These are phyloP conservation scores for Physcomitrium patens DNA, from an alignment of 225 moss, liverwort and hornwort species.

Conservation along the genomic window DNA sequence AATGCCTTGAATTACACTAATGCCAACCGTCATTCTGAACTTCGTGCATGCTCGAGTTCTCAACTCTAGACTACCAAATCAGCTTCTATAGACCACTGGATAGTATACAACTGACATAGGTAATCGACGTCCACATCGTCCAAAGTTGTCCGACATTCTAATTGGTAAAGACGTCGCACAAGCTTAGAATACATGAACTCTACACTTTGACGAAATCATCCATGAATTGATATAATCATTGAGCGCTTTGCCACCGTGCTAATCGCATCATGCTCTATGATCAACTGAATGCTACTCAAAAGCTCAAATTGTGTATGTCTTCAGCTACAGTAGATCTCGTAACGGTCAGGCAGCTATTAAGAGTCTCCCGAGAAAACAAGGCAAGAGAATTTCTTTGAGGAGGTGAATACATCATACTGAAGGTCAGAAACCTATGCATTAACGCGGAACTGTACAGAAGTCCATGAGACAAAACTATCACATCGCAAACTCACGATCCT, in stretches of 20 bases:
- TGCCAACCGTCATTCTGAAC: background rate
- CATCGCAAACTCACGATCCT: background rate
- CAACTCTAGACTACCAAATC: background rate
- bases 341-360: too few species aligned
- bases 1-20: background rate
- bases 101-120: background rate
- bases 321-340: too few species aligned
- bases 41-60: background rate
- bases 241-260: background rate
- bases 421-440: background rate
- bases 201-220: too few species aligned
- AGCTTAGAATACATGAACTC: background rate
- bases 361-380: background rate
- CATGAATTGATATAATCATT: too few species aligned
- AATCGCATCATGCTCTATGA: background rate
- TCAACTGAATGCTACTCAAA: too few species aligned
- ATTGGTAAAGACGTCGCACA: background rate
- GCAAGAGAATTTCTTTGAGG: background rate
- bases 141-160: background rate
- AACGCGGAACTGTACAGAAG: background rate
- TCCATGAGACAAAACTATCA: slow-evolving; percentile 13
- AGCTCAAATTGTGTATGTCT: too few species aligned
- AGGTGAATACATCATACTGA: background rate
- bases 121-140: background rate
- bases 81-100: background rate